These are phyloP conservation scores for Cylindrotheca closterium DNA, from an alignment of 108 stramenopile species.

Conservation along the genomic window DNA sequence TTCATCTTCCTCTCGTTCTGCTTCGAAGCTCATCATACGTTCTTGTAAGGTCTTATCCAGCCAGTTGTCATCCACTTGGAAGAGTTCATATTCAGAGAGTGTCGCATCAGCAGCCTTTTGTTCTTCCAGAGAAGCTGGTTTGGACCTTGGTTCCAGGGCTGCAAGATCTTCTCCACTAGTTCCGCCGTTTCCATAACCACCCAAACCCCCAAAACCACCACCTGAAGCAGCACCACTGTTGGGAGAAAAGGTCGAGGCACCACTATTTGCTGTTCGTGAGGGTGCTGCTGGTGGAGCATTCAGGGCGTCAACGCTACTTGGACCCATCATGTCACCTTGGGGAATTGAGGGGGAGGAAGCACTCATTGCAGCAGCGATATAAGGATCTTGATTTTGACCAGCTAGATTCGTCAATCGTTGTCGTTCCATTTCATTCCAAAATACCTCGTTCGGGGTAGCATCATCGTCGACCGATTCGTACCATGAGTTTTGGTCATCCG, in stretches of 20 bases:
- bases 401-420: constrained; percentile 55
- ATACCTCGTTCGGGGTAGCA: constrained; percentile 74
- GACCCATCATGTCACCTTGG: neutral
- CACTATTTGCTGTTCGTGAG: neutral
- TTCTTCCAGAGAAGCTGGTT: constrained; percentile 28
- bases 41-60: constrained; percentile 56
- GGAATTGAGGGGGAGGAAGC: neutral
- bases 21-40: constrained; percentile 18
- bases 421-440: constrained; percentile 85
- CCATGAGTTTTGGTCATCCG: constrained; percentile 57
- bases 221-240: neutral
- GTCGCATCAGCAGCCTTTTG: constrained; percentile 56
- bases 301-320: neutral
- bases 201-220: neutral
- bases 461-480: constrained; percentile 61
- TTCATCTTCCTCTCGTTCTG: constrained; percentile 32
- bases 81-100: constrained; percentile 51
- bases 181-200: neutral
- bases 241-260: too few species aligned
- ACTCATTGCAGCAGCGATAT: neutral
- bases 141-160: neutral
- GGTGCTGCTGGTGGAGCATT: constrained; percentile 2
- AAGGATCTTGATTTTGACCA: constrained; percentile 16
- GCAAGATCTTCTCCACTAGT: too few species aligned
- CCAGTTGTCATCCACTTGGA: constrained; percentile 70